These are phyloP conservation scores for Calvatia gigantea DNA, from an alignment of 768 basidiomycete species.

Conservation along the genomic window DNA sequence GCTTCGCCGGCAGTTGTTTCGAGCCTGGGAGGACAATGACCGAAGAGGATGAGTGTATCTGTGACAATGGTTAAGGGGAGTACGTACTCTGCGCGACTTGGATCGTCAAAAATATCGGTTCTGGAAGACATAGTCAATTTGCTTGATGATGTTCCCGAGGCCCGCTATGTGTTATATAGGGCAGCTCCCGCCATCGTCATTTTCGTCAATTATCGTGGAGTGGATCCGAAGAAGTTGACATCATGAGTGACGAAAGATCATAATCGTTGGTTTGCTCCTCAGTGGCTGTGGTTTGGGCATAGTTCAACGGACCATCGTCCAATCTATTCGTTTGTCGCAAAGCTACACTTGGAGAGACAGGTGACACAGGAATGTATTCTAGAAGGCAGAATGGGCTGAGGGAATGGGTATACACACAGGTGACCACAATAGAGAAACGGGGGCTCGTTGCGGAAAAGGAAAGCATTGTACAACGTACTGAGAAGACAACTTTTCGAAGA, in stretches of 20 bases:
- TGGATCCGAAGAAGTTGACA: conserved; percentile 8
- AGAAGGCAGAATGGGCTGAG: neutral
- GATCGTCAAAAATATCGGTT: conserved; percentile 34
- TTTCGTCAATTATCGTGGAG: neutral
- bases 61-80: neutral
- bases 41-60: neutral
- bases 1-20: conserved; percentile 57
- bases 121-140: conserved; percentile 25
- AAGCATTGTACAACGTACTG: neutral
- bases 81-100: conserved; percentile 29
- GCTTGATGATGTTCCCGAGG: neutral
- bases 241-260: conserved; percentile 6
- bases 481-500: neutral
- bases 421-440: neutral
- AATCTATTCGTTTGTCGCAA: neutral
- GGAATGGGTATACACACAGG: neutral
- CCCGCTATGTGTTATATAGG: neutral
- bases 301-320: too few relatives aligned
- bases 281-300: neutral
- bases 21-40: conserved; percentile 29
- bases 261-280: neutral
- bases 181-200: too few relatives aligned
- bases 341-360: neutral
- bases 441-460: neutral
- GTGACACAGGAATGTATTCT: neutral